A percentile compares a stretch with the other conserved stretches of the same genome.
phyloP scores from a whole-genome alignment of 148 eudicot genomes.

The Cornus florida region DNA sequence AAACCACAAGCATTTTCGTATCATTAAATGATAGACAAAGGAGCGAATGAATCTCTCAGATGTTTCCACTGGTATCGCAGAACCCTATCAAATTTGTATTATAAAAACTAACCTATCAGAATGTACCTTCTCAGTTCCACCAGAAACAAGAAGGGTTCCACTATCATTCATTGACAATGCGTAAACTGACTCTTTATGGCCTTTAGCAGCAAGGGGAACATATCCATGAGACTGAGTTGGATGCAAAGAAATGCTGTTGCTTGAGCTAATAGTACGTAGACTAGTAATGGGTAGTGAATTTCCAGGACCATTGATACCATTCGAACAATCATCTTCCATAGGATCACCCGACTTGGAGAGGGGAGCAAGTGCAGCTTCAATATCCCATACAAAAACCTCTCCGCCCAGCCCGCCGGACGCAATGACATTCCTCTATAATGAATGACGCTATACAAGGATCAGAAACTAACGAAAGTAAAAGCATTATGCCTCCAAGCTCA shows the following conservation, averaged over 20 bases:
- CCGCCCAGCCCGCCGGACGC: conserved; percentile 99
- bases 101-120: conserved; percentile 8
- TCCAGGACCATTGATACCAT: conserved; percentile 57
- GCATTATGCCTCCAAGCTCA: conserved; percentile 6
- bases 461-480: conserved; percentile 18
- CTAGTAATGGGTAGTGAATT: conserved; percentile 51
- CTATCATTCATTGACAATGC: conserved; percentile 92
- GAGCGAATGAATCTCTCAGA: neutral
- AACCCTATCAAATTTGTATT: neutral
- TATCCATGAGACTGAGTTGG: conserved; percentile 69
- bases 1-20: neutral
- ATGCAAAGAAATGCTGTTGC: conserved; percentile 68
- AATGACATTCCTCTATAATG: conserved; percentile 68
- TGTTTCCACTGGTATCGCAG: neutral
- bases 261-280: conserved; percentile 70
- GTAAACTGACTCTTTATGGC: conserved; percentile 97
- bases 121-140: conserved; percentile 96
- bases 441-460: conserved; percentile 26
- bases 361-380: conserved; percentile 92
- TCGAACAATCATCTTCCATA: conserved; percentile 62
- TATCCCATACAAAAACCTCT: conserved; percentile 96
- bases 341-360: conserved; percentile 64
- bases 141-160: conserved; percentile 93
- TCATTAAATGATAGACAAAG: neutral
- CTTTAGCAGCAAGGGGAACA: conserved; percentile 84